These are phyloP conservation scores for Camellia granthamiana DNA, from an alignment of 148 eudicot genomes.

Conservation along the genomic window DNA sequence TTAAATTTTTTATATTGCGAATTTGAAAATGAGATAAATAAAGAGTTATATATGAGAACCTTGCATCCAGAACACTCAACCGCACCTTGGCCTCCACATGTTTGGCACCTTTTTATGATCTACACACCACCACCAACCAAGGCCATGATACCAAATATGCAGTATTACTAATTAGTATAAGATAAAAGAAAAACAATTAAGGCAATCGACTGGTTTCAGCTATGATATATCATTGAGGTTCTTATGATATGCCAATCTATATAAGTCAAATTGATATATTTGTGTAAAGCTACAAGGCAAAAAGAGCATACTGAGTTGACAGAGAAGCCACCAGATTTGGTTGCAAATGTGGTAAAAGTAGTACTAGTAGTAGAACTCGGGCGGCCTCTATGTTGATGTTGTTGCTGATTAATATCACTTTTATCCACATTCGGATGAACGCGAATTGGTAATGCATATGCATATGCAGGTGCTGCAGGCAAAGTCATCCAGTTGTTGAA, in stretches of 20 bases:
- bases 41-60: slow-evolving; percentile 31
- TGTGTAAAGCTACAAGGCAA: background rate
- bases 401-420: background rate
- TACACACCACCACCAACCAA: slow-evolving; percentile 12
- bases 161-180: background rate
- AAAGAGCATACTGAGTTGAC: slow-evolving; percentile 44
- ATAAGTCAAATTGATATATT: too few relatives aligned
- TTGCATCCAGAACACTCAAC: slow-evolving; percentile 91
- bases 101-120: slow-evolving; percentile 56
- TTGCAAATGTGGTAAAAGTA: slow-evolving; percentile 27
- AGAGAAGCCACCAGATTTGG: slow-evolving; percentile 54
- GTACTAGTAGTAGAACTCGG: too few relatives aligned
- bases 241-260: too few relatives aligned
- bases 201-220: background rate
- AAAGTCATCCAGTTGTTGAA: background rate
- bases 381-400: background rate
- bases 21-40: background rate
- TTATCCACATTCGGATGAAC: background rate
- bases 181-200: background rate
- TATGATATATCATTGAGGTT: too few relatives aligned
- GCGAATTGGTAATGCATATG: too few relatives aligned
- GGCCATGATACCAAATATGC: background rate
- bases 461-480: background rate
- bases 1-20: too few relatives aligned
- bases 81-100: slow-evolving; percentile 73